Base-by-base conservation (phyloP, 2,329 filamentous ascomycete genomes). In the Aspergillus pseudoviridinutans region DNA sequence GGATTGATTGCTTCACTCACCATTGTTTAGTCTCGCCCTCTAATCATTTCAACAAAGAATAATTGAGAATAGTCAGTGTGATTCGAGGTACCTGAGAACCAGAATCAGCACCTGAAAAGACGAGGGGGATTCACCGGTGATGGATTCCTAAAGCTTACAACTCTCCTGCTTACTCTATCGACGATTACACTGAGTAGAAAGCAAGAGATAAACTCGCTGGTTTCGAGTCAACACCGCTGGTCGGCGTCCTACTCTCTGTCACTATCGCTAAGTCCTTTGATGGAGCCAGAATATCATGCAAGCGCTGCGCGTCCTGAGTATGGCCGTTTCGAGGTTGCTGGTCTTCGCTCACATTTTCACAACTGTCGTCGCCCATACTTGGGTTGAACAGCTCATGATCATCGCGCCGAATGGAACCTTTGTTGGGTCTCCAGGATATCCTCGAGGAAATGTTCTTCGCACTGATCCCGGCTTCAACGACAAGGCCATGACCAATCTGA, bases 391-490 rank as follows among this genome's bases (percentile, higher is more conserved):
- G 66, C 79, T 93, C 51, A 84, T 80, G 60, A 84, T 86, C 57
- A 86, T 97, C 71, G 84, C 86, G 54, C 72, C 84, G 28, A 89
- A 91, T 66, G 92, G 92, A 55, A 85, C 85, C 35, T 91, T 92
- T 70, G 78, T 87, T 22, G 89, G 89, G 28, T 72, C 81, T 7
- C 78, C 84, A 25, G 93, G 93, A 32, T 96, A 87, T 70, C 78
- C 88, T n/a, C 87, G 92, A 61, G 87, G 86, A 50, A 91, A 86
- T 68, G 73, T 86, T 17, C 74, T 82, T 32, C 85, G 90, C 60
- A 79, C 75, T 5, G 72, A 78, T 42, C 74, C 82, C 7, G 80
- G 75, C 9, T 89, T 84, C 73, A 78, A 69, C 57, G 88, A 91
- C 66, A 69, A 73, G 32, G 71, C 76, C n/a, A 84, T 87, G 66